A percentile compares a stretch with the other conserved stretches of the same genome.
Evolutionary conservation across 495 filamentous ascomycete genomes (phyloP).

Genomic region (Evansstolkia leycettana): DNA sequence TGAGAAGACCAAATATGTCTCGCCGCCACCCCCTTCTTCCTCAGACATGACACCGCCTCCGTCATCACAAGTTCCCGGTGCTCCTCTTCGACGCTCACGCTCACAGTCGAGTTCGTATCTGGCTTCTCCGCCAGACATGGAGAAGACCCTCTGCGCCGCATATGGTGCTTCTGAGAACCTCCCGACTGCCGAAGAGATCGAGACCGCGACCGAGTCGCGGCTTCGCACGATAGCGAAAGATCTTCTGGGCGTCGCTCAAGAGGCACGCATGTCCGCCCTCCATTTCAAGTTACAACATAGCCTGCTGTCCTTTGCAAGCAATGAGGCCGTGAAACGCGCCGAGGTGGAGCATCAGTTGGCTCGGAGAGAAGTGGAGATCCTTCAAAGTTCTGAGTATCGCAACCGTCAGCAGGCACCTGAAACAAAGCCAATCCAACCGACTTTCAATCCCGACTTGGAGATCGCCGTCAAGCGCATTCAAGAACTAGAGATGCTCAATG

Average conservation of each 20-base stretch:
- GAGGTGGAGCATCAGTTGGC: conserved; percentile 89
- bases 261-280: conserved; percentile 68
- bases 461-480: conserved; percentile 38
- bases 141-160: conserved; percentile 38
- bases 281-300: conserved; percentile 91
- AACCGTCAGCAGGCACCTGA: conserved; percentile 27
- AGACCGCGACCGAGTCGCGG: conserved; percentile 43
- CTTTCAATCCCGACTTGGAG: conserved; percentile 28
- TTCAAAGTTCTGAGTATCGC: conserved; percentile 47
- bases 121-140: conserved; percentile 47
- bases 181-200: conserved; percentile 53
- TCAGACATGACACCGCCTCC: conserved; percentile 61
- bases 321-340: conserved; percentile 75
- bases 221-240: conserved; percentile 49
- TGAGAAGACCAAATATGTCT: conserved; percentile 22
- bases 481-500: conserved; percentile 52
- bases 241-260: conserved; percentile 38
- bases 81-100: conserved; percentile 23
- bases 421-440: conserved; percentile 16
- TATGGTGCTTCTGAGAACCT: conserved; percentile 38
- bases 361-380: conserved; percentile 77
- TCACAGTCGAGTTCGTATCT: conserved; percentile 33
- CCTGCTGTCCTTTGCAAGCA: conserved; percentile 73
- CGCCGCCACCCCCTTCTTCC: conserved; percentile 28
- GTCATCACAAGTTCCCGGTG: conserved; percentile 49